These are phyloP conservation scores for Brassica incana DNA, from an alignment of 345 rosid genomes.

Conservation along the genomic window DNA sequence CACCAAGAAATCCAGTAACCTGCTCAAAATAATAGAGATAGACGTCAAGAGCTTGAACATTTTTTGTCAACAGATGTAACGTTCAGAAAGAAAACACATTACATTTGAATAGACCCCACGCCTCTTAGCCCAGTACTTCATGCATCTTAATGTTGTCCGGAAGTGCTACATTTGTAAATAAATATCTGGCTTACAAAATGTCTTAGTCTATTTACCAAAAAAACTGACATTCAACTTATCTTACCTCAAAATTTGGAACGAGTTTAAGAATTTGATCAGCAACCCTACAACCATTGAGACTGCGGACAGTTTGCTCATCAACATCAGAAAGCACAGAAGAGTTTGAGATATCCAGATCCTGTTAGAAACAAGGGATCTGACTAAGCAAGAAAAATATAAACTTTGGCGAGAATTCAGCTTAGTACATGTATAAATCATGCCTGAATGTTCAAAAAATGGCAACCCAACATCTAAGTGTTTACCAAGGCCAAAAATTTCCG, in stretches of 20 bases:
- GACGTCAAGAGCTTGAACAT: constrained; percentile 2
- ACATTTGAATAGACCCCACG: constrained; percentile 79
- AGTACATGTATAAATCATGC: background rate
- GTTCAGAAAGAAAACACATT: constrained; percentile 27
- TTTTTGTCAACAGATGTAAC: background rate
- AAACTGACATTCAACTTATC: background rate
- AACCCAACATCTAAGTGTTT: constrained; percentile 7
- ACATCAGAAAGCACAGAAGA: constrained; percentile 60
- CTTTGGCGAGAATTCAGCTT: background rate
- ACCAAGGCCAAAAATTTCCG: background rate
- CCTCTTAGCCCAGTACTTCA: constrained; percentile 70
- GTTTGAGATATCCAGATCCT: constrained; percentile 82
- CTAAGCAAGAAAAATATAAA: constrained; percentile 1
- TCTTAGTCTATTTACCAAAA: background rate
- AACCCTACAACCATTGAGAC: constrained; percentile 96
- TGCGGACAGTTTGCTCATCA: constrained; percentile 85
- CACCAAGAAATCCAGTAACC: constrained; percentile 77
- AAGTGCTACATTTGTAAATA: constrained; percentile 52
- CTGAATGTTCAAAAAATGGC: background rate
- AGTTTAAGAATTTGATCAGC: constrained; percentile 94
- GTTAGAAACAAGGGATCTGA: constrained; percentile 19
- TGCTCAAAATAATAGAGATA: constrained; percentile 26
- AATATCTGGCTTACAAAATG: constrained; percentile 17
- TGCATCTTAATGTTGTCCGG: constrained; percentile 56
- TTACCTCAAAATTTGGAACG: constrained; percentile 81